Conservation (phyloP, 108 stramenopile species). For the Poteriospumella lacustris region DNA sequence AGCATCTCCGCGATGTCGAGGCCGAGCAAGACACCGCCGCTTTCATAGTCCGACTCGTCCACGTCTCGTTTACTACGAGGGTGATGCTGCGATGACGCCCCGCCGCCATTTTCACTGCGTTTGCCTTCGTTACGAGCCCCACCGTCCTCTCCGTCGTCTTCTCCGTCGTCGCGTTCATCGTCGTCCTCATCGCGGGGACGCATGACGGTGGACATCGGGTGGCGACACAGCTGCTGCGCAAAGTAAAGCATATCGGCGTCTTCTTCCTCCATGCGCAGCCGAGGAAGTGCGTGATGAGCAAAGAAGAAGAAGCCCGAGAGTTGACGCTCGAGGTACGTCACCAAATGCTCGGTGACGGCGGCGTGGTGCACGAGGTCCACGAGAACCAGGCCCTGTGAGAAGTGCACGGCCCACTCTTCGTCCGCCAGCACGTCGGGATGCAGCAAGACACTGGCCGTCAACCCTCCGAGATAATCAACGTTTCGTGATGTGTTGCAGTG, state of each 20-base stretch:
- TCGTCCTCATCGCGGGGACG: not conserved
- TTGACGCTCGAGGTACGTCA: not conserved
- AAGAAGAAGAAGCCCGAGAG: not conserved
- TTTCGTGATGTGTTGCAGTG: too few relatives aligned
- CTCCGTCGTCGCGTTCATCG: not conserved
- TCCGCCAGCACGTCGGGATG: not conserved
- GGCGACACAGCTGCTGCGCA: not conserved
- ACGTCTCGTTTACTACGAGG: too few relatives aligned
- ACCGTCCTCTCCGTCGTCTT: too few relatives aligned
- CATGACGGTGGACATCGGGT: too few relatives aligned
- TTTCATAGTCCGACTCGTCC: too few relatives aligned
- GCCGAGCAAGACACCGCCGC: too few relatives aligned
- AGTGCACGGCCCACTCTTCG: not conserved
- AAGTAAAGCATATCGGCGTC: not conserved
- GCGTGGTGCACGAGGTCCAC: not conserved
- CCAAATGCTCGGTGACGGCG: not conserved
- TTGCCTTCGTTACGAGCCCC: too few relatives aligned
- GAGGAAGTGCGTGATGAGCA: not conserved
- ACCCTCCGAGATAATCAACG: not conserved
- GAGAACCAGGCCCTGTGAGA: not conserved
- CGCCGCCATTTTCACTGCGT: too few relatives aligned
- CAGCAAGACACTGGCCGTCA: not conserved
- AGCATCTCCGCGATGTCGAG: too few relatives aligned
- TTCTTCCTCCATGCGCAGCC: slow-evolving; percentile 2
- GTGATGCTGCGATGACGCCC: too few relatives aligned